Percentiles rank a stretch among this genome's conserved stretches.
Conservation (phyloP, 2,329 filamentous ascomycete species). For the Drechslera avenae region DNA sequence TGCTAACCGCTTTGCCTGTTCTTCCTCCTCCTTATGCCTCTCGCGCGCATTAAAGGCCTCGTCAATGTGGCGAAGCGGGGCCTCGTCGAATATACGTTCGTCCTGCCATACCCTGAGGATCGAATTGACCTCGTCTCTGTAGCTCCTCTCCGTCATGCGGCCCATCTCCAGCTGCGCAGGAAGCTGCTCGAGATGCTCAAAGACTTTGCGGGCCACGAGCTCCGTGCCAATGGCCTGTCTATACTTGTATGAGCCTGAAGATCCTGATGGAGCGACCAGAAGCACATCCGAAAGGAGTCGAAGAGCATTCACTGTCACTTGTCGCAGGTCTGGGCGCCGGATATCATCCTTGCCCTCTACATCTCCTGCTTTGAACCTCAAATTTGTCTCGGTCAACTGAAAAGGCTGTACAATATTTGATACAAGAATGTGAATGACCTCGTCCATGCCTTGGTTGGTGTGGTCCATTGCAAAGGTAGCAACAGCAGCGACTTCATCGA, state of each 20-base stretch:
- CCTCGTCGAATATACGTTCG: constrained; percentile 41
- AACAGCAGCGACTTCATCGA: constrained; percentile 83
- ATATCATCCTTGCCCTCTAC: constrained; percentile 29
- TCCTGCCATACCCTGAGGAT: constrained; percentile 44
- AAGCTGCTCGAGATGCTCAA: constrained; percentile 75
- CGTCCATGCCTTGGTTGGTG: constrained; percentile 81
- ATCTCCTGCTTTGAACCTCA: constrained; percentile 47
- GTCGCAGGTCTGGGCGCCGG: constrained; percentile 27
- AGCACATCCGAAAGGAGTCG: constrained; percentile 83
- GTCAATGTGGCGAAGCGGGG: constrained; percentile 30
- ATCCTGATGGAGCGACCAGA: constrained; percentile 58
- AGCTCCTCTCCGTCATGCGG: constrained; percentile 70
- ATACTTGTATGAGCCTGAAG: constrained; percentile 70
- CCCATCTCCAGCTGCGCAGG: constrained; percentile 79
- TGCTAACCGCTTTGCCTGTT: constrained; percentile 69
- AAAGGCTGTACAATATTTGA: constrained; percentile 81
- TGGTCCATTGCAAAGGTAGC: constrained; percentile 90
- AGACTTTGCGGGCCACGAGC: constrained; percentile 70
- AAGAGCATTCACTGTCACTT: constrained; percentile 61
- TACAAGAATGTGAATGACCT: constrained; percentile 88
- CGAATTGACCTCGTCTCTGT: constrained; percentile 39
- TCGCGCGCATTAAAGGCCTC: constrained; percentile 42
- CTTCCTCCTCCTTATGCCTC: constrained; percentile 55
- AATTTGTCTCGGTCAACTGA: constrained; percentile 72
- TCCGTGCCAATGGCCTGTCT: constrained; percentile 77